Evolutionary conservation across 345 rosid genomes (phyloP).

Genomic region (Lumnitzera racemosa): DNA sequence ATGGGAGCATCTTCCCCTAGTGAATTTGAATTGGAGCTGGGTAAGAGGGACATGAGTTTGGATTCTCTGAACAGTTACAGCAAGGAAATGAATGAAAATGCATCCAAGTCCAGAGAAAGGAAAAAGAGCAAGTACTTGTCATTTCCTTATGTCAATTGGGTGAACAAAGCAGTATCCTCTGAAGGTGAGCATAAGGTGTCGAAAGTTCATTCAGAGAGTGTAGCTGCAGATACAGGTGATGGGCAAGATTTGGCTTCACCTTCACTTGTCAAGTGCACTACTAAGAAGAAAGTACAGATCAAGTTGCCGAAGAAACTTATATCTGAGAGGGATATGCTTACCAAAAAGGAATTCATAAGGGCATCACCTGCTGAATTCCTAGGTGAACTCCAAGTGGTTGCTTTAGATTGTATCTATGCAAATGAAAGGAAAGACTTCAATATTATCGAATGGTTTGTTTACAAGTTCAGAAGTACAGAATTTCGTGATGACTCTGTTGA

Average conservation of each 20-base stretch:
- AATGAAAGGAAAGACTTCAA: slow-evolving; percentile 33
- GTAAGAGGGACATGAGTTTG: slow-evolving; percentile 30
- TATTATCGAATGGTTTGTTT: slow-evolving; percentile 63
- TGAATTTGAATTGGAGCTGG: slow-evolving; percentile 13
- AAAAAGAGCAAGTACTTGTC: slow-evolving; percentile 68
- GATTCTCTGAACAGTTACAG: slow-evolving; percentile 10
- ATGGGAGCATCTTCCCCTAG: slow-evolving; percentile 13
- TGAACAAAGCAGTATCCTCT: slow-evolving; percentile 12
- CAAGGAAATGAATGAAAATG: slow-evolving; percentile 18
- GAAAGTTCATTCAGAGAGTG: slow-evolving; percentile 16
- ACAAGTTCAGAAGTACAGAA: slow-evolving; percentile 63
- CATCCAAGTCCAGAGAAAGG: slow-evolving; percentile 43
- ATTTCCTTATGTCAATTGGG: slow-evolving; percentile 54
- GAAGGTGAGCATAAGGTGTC: slow-evolving; percentile 19
- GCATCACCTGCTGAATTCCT: slow-evolving; percentile 48
- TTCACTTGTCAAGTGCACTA: slow-evolving; percentile 36
- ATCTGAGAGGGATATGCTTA: slow-evolving; percentile 17
- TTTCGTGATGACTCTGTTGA: slow-evolving; percentile 56
- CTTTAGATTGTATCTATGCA: slow-evolving; percentile 43
- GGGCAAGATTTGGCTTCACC: slow-evolving; percentile 39
- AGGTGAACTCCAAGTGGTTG: slow-evolving; percentile 41
- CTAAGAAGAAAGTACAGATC: slow-evolving; percentile 45
- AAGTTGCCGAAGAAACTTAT: slow-evolving; percentile 45
- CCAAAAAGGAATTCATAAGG: slow-evolving; percentile 32
- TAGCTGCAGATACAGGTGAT: slow-evolving; percentile 9